A percentile compares a stretch with the other conserved stretches of the same genome.
Conservation (phyloP, 2,329 filamentous ascomycete species). For the Ceratocystis papillata region DNA sequence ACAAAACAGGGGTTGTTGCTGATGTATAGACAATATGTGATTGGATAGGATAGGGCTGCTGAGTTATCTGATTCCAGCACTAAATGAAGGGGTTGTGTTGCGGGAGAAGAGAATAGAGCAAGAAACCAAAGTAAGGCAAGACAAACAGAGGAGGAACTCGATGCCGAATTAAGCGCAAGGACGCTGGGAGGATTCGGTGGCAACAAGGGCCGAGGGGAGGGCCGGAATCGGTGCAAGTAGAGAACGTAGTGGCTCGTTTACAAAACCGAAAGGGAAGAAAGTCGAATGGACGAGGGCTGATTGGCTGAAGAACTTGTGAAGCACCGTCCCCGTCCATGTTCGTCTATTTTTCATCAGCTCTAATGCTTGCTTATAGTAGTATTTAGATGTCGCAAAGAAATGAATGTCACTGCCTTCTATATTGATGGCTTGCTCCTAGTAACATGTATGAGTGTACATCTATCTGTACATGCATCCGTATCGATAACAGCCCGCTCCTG, state of each 20-base stretch:
- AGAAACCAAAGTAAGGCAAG: background rate
- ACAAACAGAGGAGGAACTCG: background rate
- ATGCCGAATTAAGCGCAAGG: background rate
- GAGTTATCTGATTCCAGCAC: background rate
- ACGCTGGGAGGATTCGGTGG: slow-evolving; percentile 9
- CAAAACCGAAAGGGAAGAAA: background rate
- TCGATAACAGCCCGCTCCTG: slow-evolving; percentile 4
- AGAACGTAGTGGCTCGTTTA: background rate
- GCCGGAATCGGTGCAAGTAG: slow-evolving; percentile 4
- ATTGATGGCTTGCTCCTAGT: background rate
- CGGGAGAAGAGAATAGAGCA: background rate
- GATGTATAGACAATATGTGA: slow-evolving; percentile 15
- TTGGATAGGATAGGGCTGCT: background rate
- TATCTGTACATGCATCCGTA: background rate
- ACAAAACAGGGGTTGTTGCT: slow-evolving; percentile 9
- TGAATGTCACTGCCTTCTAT: background rate
- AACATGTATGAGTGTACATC: background rate
- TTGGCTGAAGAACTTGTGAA: background rate
- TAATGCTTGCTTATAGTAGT: background rate
- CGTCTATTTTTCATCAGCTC: background rate
- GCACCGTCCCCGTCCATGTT: background rate
- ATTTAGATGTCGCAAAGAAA: background rate
- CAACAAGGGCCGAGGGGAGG: slow-evolving; percentile 11
- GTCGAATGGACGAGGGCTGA: background rate
- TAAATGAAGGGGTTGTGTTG: background rate